phyloP scores from a whole-genome alignment of 441 rosid species.

The Gossypium laxum region DNA sequence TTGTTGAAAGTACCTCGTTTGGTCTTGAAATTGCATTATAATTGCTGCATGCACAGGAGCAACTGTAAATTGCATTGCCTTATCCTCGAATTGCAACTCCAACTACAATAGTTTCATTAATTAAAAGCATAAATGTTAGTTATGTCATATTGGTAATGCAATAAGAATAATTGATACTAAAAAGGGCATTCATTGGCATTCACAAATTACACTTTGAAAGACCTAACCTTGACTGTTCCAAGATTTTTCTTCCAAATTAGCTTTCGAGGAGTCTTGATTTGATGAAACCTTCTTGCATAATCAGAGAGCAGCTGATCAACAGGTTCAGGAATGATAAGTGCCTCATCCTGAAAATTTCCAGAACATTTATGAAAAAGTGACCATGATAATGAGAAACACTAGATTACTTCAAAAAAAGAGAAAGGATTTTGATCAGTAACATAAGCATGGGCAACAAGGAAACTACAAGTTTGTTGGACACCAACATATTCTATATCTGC shows the following conservation, averaged over 20 bases:
- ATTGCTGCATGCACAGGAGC: constrained; percentile 83
- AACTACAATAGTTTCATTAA: constrained; percentile 39
- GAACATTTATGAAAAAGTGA: constrained; percentile 11
- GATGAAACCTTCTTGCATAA: constrained; percentile 66
- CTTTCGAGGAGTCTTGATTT: constrained; percentile 92
- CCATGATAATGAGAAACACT: background rate
- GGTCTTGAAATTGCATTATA: constrained; percentile 89
- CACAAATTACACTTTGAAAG: constrained; percentile 6
- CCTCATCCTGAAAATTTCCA: constrained; percentile 63
- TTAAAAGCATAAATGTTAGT: constrained; percentile 9
- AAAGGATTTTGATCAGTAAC: background rate
- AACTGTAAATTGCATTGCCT: constrained; percentile 64
- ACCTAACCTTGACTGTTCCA: constrained; percentile 75
- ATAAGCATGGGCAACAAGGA: background rate
- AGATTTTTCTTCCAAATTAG: constrained; percentile 95
- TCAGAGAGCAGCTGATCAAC: constrained; percentile 66
- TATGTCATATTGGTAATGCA: background rate
- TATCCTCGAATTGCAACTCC: constrained; percentile 88
- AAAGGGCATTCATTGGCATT: background rate
- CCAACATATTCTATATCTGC: background rate
- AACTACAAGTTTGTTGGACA: background rate
- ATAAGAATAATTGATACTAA: background rate
- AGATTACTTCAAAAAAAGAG: background rate
- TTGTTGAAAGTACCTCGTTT: constrained; percentile 43
- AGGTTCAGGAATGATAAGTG: constrained; percentile 56